A percentile compares a stretch with the other conserved stretches of the same genome.
Conservation (phyloP, 2,329 filamentous ascomycete genomes). For the Pseudodiploospora longispora region DNA sequence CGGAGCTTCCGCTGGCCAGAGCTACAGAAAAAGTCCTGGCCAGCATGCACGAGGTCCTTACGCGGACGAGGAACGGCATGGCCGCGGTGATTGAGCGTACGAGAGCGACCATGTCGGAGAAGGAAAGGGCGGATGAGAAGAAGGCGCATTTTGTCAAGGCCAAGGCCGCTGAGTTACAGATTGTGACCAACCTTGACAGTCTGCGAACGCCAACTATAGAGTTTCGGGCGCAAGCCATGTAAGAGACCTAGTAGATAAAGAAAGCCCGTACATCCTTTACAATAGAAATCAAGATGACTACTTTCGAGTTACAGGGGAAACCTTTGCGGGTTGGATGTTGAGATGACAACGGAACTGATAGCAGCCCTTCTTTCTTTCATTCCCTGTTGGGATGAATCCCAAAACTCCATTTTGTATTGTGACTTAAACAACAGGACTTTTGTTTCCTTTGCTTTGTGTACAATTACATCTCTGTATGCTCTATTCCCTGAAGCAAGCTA, state of each 20-base stretch:
- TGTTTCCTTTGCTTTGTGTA: too few species aligned
- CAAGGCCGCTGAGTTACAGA: conserved; percentile 79
- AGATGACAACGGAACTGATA: background rate
- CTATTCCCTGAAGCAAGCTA: too few species aligned
- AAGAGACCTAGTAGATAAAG: conserved; percentile 4
- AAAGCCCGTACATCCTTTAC: too few species aligned
- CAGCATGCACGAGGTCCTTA: conserved; percentile 83
- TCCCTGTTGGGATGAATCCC: background rate
- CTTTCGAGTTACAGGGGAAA: background rate
- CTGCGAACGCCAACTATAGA: conserved; percentile 57
- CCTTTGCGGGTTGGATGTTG: background rate
- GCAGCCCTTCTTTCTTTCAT: background rate
- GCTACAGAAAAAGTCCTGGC: conserved; percentile 82
- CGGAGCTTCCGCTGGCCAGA: conserved; percentile 71
- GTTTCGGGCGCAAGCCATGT: conserved; percentile 51
- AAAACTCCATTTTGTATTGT: too few species aligned
- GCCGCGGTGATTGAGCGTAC: conserved; percentile 38
- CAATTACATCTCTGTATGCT: too few species aligned
- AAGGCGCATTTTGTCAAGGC: conserved; percentile 61
- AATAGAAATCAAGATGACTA: too few species aligned
- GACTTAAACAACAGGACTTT: too few species aligned
- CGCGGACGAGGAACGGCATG: conserved; percentile 59
- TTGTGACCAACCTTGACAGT: conserved; percentile 66
- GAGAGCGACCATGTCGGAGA: conserved; percentile 32
- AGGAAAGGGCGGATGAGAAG: conserved; percentile 41